phyloP scores from a whole-genome alignment of 306 rosid genomes.

The Cajanus cajan region DNA sequence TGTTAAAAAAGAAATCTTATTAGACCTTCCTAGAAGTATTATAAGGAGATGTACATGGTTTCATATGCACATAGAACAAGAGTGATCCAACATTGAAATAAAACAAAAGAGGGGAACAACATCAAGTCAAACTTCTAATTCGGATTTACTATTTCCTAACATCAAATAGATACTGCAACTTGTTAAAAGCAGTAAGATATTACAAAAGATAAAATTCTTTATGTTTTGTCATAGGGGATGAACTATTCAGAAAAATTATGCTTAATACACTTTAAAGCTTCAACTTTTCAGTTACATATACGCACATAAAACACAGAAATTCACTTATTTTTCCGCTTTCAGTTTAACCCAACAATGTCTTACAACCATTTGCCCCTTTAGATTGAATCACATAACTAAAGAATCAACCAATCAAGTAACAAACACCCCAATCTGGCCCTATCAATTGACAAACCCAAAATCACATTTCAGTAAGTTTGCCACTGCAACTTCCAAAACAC shows the following conservation, averaged over 20 bases:
- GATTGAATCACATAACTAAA: background rate
- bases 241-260: background rate
- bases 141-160: background rate
- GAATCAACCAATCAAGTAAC: background rate
- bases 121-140: background rate
- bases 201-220: background rate
- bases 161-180: background rate
- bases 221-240: background rate
- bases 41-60: background rate
- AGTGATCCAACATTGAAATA: background rate
- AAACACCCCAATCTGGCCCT: background rate
- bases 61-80: background rate
- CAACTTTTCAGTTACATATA: background rate
- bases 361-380: background rate
- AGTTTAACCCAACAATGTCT: background rate
- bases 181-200: background rate
- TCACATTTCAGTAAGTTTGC: background rate
- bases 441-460: background rate
- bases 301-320: background rate
- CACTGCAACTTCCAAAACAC: background rate
- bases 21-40: background rate
- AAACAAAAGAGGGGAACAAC: background rate
- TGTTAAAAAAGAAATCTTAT: constrained; percentile 20
- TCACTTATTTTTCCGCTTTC: background rate
- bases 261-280: background rate